Evolutionary conservation across 2,329 filamentous ascomycete genomes (phyloP), one percentile per base, ranked within the genome.

Genomic region (Podosphaera fusca): DNA sequence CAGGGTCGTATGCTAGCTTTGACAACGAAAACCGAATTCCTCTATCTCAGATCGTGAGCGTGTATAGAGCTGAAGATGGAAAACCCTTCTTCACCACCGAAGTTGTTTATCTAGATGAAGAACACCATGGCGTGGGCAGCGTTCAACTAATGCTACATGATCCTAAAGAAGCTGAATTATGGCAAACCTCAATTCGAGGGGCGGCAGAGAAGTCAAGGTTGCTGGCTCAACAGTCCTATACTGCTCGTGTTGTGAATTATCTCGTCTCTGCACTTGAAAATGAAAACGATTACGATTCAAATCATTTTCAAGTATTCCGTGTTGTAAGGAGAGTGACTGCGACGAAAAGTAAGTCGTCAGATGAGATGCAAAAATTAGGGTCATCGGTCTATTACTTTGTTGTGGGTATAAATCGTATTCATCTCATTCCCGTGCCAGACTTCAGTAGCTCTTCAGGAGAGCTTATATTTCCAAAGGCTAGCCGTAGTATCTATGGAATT

Each of bases 301-400:
- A 75, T 35, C 77, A 79, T 60, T 85, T 84, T 66, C 76, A 77
- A 60, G 77, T 85, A 62, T 85, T 82, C 70, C 79, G 81, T 59
- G 80, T 84, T 7, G 79, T 84, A 33, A 77, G 82, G 64, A 75
- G 81, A 60, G 73, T 76, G n/a, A 69, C 73, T 10, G 72, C 72
- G 61, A 56, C 64, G 54, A 82, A 81, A 67, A 69, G 71, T 36
- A 70, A 72, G 30, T 75, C 79, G 2, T 76, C 77, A 14, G 82
- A 85, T 59, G 82, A 85, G 62, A 67, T 85, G 49, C 74, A 78
- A 54, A 85, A 84, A 64, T 68, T 81, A 34, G 75, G 75, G 45
- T 79, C 80, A 8, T 79, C 76, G 8, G 76, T 83, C 31, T 84
- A 78, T 67, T 84, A 84, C 64, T 73, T 86, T 60, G 81, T 78